phyloP scores from a whole-genome alignment of 257 asterid species.

The Nicotiana paniculata region DNA sequence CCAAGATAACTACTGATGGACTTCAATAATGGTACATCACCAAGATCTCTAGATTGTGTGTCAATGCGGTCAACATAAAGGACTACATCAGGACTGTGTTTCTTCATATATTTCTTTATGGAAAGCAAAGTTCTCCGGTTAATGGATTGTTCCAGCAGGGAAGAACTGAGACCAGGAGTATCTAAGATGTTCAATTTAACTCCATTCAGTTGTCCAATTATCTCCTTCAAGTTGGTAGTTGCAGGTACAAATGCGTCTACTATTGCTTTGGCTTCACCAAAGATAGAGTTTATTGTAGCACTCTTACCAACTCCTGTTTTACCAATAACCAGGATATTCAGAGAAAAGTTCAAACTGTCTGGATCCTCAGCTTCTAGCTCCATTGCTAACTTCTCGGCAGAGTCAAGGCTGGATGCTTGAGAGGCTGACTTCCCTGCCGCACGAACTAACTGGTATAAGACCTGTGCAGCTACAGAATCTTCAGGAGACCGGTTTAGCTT shows the following conservation, averaged over 20 bases:
- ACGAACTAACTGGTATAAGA: conserved; percentile 31
- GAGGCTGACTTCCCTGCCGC: conserved; percentile 32
- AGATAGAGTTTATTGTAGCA: conserved; percentile 80
- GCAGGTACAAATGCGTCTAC: conserved; percentile 64
- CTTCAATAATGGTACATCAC: conserved; percentile 54
- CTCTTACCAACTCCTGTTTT: conserved; percentile 96
- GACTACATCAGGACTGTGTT: conserved; percentile 63
- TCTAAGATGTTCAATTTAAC: conserved; percentile 59
- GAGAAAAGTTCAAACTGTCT: conserved; percentile 22
- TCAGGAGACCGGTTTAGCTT: conserved; percentile 37
- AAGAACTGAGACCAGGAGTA: conserved; percentile 75
- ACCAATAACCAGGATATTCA: conserved; percentile 66
- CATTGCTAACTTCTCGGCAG: conserved; percentile 27
- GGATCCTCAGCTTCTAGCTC: conserved; percentile 37
- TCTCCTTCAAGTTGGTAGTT: conserved; percentile 45
- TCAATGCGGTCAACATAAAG: conserved; percentile 78
- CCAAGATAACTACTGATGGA: conserved; percentile 52
- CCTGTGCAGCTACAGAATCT: conserved; percentile 40
- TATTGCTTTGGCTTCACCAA: conserved; percentile 43
- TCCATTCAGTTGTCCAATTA: conserved; percentile 41
- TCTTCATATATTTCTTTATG: conserved; percentile 49
- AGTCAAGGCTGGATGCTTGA: conserved; percentile 26
- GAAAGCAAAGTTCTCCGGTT: conserved; percentile 45
- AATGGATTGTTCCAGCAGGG: conserved; percentile 36
- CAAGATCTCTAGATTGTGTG: conserved; percentile 24